phyloP scores from a whole-genome alignment of 2,329 filamentous ascomycete genomes.

The Apiospora arundinis region DNA sequence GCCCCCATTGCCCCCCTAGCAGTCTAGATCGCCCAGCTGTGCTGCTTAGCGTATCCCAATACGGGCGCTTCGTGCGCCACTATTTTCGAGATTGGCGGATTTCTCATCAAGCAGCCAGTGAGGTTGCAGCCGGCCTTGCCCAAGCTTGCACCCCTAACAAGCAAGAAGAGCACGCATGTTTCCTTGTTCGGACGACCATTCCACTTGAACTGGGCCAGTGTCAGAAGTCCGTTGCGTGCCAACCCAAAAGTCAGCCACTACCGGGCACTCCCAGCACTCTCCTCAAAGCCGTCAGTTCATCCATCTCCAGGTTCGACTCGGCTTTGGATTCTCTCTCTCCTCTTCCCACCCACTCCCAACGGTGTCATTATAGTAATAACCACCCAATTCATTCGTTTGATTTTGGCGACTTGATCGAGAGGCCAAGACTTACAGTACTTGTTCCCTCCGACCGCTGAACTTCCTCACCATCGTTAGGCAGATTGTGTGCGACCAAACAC shows the following conservation, averaged over 20 bases:
- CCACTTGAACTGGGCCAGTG: neutral
- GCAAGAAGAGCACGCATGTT: neutral
- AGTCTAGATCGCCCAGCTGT: constrained; percentile 6
- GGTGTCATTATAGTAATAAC: neutral
- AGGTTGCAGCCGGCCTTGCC: neutral
- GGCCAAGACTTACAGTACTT: neutral
- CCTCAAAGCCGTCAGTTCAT: neutral
- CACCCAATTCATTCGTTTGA: constrained; percentile 2
- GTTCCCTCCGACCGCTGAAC: neutral
- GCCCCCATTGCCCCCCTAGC: neutral
- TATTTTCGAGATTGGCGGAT: constrained; percentile 14
- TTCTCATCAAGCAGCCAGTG: constrained; percentile 7
- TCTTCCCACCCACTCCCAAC: neutral
- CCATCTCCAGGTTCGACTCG: constrained; percentile 2
- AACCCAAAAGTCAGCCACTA: neutral
- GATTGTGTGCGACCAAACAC: neutral
- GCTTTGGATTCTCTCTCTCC: neutral
- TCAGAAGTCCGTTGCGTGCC: neutral
- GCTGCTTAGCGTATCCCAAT: neutral
- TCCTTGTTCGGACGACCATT: constrained; percentile 5
- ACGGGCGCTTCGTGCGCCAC: constrained; percentile 1
- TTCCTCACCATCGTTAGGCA: constrained; percentile 11
- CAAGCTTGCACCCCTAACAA: neutral
- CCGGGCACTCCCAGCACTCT: neutral
- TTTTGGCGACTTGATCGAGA: neutral